Evolutionary conservation across 139 green algal genomes (phyloP).

Genomic region (Chlorella vulgaris): DNA sequence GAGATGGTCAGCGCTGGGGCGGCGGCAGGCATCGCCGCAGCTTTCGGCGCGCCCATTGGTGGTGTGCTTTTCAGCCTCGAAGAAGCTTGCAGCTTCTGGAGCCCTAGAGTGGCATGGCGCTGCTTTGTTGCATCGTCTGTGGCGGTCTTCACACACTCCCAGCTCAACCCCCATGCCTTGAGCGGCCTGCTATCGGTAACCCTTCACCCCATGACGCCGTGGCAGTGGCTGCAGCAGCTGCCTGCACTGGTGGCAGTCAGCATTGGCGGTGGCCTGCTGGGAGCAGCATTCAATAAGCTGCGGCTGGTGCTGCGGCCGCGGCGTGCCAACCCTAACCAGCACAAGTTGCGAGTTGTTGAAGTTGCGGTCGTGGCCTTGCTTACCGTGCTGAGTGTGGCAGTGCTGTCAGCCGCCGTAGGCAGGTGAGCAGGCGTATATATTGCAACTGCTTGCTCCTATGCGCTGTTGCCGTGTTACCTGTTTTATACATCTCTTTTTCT

Average conservation of each 20-base stretch:
- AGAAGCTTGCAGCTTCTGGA: conserved; percentile 80
- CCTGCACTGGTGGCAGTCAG: conserved; percentile 73
- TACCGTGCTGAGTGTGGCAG: conserved; percentile 9
- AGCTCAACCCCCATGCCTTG: not conserved
- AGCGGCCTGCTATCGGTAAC: conserved; percentile 17
- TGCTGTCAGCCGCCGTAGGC: not conserved
- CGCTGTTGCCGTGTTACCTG: too few relatives aligned
- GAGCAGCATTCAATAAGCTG: conserved; percentile 81
- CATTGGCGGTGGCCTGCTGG: conserved; percentile 70
- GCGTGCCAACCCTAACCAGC: conserved; percentile 2
- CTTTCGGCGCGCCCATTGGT: conserved; percentile 60
- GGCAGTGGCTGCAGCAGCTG: conserved; percentile 55
- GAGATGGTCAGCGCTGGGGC: conserved; percentile 88
- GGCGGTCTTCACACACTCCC: conserved; percentile 3
- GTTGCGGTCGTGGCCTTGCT: not conserved
- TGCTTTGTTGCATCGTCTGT: conserved; percentile 6
- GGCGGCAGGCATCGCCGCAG: conserved; percentile 80
- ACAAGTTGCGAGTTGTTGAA: not conserved
- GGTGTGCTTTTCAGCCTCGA: conserved; percentile 70
- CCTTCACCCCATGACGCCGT: not conserved
- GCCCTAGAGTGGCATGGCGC: conserved; percentile 44
- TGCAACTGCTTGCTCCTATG: too few relatives aligned
- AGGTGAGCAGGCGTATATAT: conserved; percentile 48
- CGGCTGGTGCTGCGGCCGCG: not conserved
- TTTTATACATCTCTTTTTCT: too few relatives aligned